Conservation (phyloP, 176 grass and related monocot species). For the Canna indica region DNA sequence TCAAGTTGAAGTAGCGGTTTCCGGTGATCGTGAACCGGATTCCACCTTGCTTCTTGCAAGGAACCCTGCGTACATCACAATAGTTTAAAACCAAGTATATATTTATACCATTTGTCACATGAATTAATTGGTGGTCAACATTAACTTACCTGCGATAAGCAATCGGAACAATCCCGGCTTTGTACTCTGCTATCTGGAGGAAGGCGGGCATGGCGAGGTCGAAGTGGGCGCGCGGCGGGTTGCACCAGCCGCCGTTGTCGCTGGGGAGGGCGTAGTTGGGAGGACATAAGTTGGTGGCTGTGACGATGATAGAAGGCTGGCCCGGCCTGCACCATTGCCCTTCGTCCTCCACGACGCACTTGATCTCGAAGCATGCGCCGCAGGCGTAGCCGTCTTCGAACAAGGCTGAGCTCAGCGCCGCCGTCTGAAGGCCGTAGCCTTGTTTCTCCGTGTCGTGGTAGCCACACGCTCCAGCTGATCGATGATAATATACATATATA, state of each 20-base stretch:
- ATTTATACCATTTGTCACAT: too few species aligned
- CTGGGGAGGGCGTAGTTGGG: constrained; percentile 32
- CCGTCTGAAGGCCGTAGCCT: constrained; percentile 43
- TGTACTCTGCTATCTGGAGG: constrained; percentile 26
- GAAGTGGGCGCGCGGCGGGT: constrained; percentile 44
- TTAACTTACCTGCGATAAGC: constrained; percentile 12
- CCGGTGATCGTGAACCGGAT: constrained; percentile 54
- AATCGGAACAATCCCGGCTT: constrained; percentile 36
- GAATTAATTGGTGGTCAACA: too few species aligned
- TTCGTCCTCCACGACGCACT: constrained; percentile 7
- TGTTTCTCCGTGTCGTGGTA: constrained; percentile 42
- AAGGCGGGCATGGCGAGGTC: constrained; percentile 35
- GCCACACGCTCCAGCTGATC: constrained; percentile 44
- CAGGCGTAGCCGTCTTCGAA: constrained; percentile 45
- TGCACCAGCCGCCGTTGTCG: constrained; percentile 58
- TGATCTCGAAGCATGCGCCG: constrained; percentile 30
- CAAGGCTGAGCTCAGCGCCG: constrained; percentile 39
- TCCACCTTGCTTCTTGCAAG: constrained; percentile 38
- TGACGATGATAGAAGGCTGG: constrained; percentile 15
- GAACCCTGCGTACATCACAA: constrained; percentile 15
- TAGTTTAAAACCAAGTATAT: too few species aligned
- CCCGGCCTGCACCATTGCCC: constrained; percentile 28
- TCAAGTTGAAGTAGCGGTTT: constrained; percentile 52
- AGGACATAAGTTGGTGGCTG: constrained; percentile 46
- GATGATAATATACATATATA: too few species aligned